A percentile compares a stretch with the other conserved stretches of the same genome.
These are phyloP conservation scores for Niveomyces coronatus DNA, from an alignment of 2,329 filamentous ascomycete species.

Conservation along the genomic window DNA sequence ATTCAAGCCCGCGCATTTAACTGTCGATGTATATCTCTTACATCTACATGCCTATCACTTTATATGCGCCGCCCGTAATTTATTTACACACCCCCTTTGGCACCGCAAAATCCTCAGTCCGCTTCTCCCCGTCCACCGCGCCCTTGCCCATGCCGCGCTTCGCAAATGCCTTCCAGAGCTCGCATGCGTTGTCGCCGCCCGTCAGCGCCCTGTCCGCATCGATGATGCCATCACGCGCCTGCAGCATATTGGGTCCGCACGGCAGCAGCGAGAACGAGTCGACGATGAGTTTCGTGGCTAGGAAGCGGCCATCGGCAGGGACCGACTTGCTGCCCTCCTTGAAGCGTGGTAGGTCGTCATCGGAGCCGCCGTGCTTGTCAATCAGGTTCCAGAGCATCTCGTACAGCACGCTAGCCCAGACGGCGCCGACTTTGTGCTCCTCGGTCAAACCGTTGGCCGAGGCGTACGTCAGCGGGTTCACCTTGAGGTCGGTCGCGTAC, in stretches of 20 bases:
- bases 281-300: constrained; percentile 41
- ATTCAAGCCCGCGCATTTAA: too few species aligned
- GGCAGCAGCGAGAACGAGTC: constrained; percentile 45
- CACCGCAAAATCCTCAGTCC: constrained; percentile 23
- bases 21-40: too few species aligned
- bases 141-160: constrained; percentile 42
- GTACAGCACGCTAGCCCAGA: constrained; percentile 44
- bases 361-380: constrained; percentile 43
- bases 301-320: constrained; percentile 41
- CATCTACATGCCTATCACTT: too few species aligned
- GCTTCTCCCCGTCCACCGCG: constrained; percentile 21
- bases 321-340: constrained; percentile 25
- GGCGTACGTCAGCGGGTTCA: constrained; percentile 41
- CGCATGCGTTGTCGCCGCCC: constrained; percentile 37
- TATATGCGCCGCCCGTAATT: too few species aligned
- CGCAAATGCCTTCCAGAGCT: constrained; percentile 44
- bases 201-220: constrained; percentile 44
- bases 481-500: constrained; percentile 39
- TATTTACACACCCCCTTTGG: constrained; percentile 10
- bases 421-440: constrained; percentile 39
- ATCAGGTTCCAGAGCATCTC: constrained; percentile 49
- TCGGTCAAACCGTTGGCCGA: constrained; percentile 24
- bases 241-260: constrained; percentile 43
- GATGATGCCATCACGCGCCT: constrained; percentile 43
- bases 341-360: constrained; percentile 30